A percentile compares a stretch with the other conserved stretches of the same genome.
Evolutionary conservation across 169 alveolate genomes (phyloP).

Genomic region (Plasmodium coatneyi): DNA sequence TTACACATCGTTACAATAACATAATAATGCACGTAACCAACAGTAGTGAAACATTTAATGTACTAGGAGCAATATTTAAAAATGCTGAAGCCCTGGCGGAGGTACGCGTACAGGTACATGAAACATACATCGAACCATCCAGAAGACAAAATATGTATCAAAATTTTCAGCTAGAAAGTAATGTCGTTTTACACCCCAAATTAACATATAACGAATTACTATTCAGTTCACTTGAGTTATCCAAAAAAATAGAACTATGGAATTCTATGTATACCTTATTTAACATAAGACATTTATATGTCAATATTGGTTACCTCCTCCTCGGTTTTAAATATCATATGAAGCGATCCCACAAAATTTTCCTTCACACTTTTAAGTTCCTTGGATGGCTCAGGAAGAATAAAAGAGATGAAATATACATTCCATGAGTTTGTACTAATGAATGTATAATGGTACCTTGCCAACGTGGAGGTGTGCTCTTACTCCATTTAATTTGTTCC

Average conservation of each 20-base stretch:
- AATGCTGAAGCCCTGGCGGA: background rate
- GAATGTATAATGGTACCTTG: background rate
- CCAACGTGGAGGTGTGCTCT: background rate
- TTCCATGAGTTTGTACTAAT: background rate
- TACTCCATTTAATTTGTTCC: background rate
- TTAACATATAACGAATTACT: conserved; percentile 21
- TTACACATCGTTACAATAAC: conserved; percentile 1
- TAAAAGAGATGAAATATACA: conserved; percentile 6
- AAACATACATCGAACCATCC: background rate
- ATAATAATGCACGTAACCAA: background rate
- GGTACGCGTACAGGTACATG: background rate
- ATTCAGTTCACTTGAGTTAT: conserved; percentile 6
- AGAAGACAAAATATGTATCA: background rate
- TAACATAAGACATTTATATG: conserved; percentile 64
- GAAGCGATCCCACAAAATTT: conserved; percentile 23
- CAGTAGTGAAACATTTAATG: background rate
- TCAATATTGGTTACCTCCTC: conserved; percentile 45
- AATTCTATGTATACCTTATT: conserved; percentile 27
- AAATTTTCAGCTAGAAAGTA: background rate
- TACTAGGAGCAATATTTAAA: conserved; percentile 7
- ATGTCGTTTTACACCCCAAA: background rate
- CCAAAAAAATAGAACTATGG: conserved; percentile 1
- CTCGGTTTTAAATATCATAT: conserved; percentile 11
- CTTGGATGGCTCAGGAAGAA: conserved; percentile 8
- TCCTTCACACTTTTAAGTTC: conserved; percentile 34